phyloP scores from a whole-genome alignment of 352 stramenopile species.

The Stephanocyclus meneghinianus region DNA sequence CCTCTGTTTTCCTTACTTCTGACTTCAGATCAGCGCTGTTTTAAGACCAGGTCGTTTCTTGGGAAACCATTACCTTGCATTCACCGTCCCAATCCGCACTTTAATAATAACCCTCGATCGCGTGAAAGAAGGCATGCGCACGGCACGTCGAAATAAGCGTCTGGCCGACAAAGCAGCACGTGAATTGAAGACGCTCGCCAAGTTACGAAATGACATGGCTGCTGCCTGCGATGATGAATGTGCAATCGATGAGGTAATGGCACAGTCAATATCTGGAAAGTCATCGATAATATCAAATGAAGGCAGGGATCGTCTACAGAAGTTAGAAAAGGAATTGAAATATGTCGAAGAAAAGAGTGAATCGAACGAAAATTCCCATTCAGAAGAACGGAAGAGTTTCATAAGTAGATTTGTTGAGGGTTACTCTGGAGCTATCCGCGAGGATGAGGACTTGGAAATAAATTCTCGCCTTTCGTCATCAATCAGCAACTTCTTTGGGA shows the following conservation, averaged over 20 bases:
- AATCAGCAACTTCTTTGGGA: slow-evolving; percentile 80
- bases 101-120: slow-evolving; percentile 82
- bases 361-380: slow-evolving; percentile 7
- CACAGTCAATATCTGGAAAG: slow-evolving; percentile 19
- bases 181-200: slow-evolving; percentile 32
- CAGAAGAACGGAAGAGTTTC: slow-evolving; percentile 60
- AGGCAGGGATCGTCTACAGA: slow-evolving; percentile 36
- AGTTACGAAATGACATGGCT: background rate
- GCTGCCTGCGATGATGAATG: background rate
- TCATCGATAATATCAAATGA: slow-evolving; percentile 39
- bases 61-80: slow-evolving; percentile 81
- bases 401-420: slow-evolving; percentile 79
- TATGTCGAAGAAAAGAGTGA: slow-evolving; percentile 39
- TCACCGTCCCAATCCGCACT: slow-evolving; percentile 77
- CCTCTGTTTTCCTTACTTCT: background rate
- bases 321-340: slow-evolving; percentile 55
- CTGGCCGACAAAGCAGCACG: slow-evolving; percentile 40
- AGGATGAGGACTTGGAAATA: slow-evolving; percentile 58
- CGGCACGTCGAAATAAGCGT: slow-evolving; percentile 71
- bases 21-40: slow-evolving; percentile 59
- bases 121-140: slow-evolving; percentile 73
- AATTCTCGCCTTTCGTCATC: slow-evolving; percentile 66
- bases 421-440: slow-evolving; percentile 63
- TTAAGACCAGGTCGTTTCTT: slow-evolving; percentile 79
- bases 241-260: slow-evolving; percentile 17